Base-by-base conservation (phyloP, 495 filamentous ascomycete genomes). In the Aspergillus cristatus region DNA sequence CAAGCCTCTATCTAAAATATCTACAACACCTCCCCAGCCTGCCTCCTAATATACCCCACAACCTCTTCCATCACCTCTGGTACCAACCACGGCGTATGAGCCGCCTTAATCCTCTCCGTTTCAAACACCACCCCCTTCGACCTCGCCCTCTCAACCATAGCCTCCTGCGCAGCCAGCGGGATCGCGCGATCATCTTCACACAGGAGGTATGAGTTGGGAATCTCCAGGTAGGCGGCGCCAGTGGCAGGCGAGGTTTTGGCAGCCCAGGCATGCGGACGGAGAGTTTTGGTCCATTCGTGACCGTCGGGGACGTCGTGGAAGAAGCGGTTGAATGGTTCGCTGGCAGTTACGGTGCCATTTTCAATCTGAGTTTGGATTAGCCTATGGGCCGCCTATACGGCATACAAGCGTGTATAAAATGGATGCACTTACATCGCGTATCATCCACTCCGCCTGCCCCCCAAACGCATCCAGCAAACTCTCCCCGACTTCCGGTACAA, bases 251-350 rank as follows among this genome's bases (percentile, higher is more conserved):
- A 29, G 25, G 46, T 53, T 38, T 57, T 57, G 7, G 58, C 59
- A 15, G 42, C 48, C 50, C 51, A 57, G 1, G 58, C 50, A 43
- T 62, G 56, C 6, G 58, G 57, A 2, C 48, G 50, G 0, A 65
- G 53, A 3, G 46, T 50, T 20, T 46, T 20, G 3, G 49, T 55
- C 61, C 61, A 63, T 16, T 49, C 16, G 15, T 43, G 36, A 0
- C 58, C 58, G 42, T 62, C 48, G n/a, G 60, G 54, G 6, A 62
- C 53, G 34, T 67, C 62, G 22, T 60, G 55, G 47, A 64, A 60
- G 33, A 64, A 62, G 2, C 60, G 42, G 1, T 34, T 29, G 12
- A 47, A 50, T 0, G 64, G 53, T 18, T 65, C 50, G 11, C 31
- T 43, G 12, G 57, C 33, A 2, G 40, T 48, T 7, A 62, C 47